Evolutionary conservation across 805 yeast species (phyloP).

Genomic region (Brettanomyces bruxellensis): DNA sequence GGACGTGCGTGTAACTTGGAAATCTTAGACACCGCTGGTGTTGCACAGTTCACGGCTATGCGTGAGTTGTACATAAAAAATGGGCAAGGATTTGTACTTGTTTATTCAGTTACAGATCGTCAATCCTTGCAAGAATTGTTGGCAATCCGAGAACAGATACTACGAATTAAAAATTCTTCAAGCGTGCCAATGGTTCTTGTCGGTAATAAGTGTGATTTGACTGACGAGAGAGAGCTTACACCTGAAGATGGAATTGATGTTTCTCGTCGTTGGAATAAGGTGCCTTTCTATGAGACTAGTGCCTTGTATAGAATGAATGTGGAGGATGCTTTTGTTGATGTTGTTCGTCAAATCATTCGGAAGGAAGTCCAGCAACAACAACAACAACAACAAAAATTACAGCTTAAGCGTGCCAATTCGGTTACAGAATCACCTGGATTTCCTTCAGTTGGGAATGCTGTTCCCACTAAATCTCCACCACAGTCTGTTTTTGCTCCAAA

Average conservation of each 20-base stretch:
- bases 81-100: constrained; percentile 65
- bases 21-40: constrained; percentile 58
- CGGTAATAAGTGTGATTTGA: constrained; percentile 86
- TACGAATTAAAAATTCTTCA: constrained; percentile 67
- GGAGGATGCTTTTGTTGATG: constrained; percentile 82
- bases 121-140: constrained; percentile 67
- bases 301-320: constrained; percentile 89
- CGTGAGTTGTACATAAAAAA: constrained; percentile 79
- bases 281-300: constrained; percentile 87
- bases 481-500: not conserved
- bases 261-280: constrained; percentile 79
- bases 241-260: constrained; percentile 79
- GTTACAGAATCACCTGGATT: too few relatives aligned
- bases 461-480: too few relatives aligned
- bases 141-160: constrained; percentile 75
- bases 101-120: constrained; percentile 51
- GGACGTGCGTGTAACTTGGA: constrained; percentile 82
- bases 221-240: constrained; percentile 61
- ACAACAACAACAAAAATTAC: constrained; percentile 3
- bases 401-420: not conserved
- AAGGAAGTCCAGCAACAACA: constrained; percentile 39
- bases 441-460: too few relatives aligned
- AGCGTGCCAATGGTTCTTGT: constrained; percentile 84
- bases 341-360: constrained; percentile 82
- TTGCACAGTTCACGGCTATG: constrained; percentile 92